A percentile compares a stretch with the other conserved stretches of the same genome.
Conservation (phyloP, 768 basidiomycete genomes). For the Candolleomyces efflorescens region DNA sequence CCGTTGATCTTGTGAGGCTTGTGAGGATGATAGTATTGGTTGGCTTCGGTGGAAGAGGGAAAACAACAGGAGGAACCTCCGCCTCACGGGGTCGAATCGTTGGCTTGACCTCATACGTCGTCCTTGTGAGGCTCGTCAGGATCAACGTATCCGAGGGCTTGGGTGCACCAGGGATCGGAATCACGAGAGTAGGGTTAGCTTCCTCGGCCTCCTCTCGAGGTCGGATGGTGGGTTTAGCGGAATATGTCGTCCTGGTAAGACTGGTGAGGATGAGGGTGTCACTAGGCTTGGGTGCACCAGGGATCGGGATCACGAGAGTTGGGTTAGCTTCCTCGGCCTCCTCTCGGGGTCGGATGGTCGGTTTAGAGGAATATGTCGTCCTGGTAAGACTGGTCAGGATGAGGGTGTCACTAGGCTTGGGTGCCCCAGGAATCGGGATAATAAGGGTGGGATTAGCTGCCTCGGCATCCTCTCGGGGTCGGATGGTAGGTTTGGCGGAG, state of each 20-base stretch:
- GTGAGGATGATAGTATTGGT: too few relatives aligned
- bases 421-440: neutral
- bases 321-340: neutral
- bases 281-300: neutral
- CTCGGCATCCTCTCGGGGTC: neutral
- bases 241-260: neutral
- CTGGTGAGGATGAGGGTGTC: neutral
- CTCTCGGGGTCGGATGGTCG: neutral
- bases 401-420: neutral
- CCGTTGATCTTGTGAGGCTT: neutral
- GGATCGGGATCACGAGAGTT: neutral
- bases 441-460: neutral
- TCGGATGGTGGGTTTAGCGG: neutral
- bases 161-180: too few relatives aligned
- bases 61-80: too few relatives aligned
- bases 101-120: neutral
- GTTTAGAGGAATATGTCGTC: neutral
- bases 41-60: too few relatives aligned
- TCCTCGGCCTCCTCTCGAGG: neutral
- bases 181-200: too few relatives aligned
- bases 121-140: neutral
- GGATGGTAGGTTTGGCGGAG: neutral
- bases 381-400: neutral
- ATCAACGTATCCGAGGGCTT: too few relatives aligned
- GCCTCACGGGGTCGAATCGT: neutral